A percentile compares a stretch with the other conserved stretches of the same genome.
Evolutionary conservation across 2,329 filamentous ascomycete species (phyloP).

Genomic region (Penicillium sp.): DNA sequence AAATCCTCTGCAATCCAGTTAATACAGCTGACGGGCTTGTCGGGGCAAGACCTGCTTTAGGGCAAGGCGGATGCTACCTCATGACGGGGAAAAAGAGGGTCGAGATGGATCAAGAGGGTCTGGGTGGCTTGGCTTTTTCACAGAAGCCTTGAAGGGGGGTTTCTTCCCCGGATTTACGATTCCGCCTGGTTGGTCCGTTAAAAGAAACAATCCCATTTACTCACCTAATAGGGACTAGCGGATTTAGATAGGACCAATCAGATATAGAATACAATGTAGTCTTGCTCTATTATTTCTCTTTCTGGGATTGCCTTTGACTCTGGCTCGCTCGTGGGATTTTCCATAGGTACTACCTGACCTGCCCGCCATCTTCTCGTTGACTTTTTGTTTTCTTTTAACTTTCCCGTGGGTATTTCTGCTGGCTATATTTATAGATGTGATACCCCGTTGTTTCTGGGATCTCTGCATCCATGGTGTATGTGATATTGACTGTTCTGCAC

Average conservation of each 20-base stretch:
- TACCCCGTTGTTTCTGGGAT: neutral
- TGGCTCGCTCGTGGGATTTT: neutral
- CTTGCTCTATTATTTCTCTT: neutral
- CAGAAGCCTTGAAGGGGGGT: neutral
- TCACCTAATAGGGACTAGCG: neutral
- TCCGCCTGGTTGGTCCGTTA: neutral
- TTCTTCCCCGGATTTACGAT: constrained; percentile 13
- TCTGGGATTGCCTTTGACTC: neutral
- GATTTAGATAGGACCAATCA: neutral
- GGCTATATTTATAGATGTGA: neutral
- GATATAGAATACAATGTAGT: neutral
- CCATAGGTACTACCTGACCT: neutral
- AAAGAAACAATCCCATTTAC: neutral
- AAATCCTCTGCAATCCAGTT: neutral
- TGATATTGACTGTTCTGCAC: neutral
- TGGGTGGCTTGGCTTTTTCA: constrained; percentile 7
- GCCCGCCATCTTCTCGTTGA: neutral
- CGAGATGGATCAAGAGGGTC: neutral
- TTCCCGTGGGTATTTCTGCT: no score
- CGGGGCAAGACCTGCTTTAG: constrained; percentile 8
- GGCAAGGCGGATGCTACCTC: constrained; percentile 12
- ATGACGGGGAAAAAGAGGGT: constrained; percentile 1
- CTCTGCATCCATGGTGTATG: neutral
- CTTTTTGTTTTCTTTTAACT: neutral
- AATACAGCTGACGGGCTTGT: neutral